A percentile compares a stretch with the other conserved stretches of the same genome.
Conservation (phyloP, 805 yeast species). For the Saccharomyces jurei region DNA sequence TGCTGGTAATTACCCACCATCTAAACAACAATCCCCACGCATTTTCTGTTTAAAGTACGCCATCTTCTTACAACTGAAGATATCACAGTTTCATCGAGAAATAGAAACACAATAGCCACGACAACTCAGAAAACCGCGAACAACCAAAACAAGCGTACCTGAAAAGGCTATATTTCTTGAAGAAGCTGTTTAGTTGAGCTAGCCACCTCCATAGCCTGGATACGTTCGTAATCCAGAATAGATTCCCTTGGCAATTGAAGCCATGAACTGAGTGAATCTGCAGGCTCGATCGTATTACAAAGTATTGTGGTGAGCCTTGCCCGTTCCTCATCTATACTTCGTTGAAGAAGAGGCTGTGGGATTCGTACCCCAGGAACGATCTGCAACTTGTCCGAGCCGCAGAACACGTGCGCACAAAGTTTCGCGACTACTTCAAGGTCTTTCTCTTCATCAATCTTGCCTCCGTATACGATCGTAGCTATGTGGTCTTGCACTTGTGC, state of each 20-base stretch:
- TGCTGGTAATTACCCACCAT: not conserved
- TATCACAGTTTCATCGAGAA: not conserved
- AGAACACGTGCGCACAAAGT: conserved; percentile 7
- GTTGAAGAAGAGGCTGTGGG: conserved; percentile 1
- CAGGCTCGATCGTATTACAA: conserved; percentile 5
- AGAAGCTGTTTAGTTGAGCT: not conserved
- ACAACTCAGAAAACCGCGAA: not conserved
- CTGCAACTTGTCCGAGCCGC: conserved; percentile 1
- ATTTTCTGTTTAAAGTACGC: not conserved
- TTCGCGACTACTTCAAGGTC: conserved; percentile 32
- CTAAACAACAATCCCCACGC: not conserved
- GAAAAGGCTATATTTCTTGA: not conserved
- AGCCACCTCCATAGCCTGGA: conserved; percentile 4
- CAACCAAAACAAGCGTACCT: not conserved
- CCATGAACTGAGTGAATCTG: conserved; percentile 8
- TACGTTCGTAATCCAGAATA: conserved; percentile 2
- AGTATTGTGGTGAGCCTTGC: conserved; percentile 1
- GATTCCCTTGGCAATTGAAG: conserved; percentile 6
- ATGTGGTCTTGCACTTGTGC: conserved; percentile 3
- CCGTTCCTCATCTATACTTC: not conserved
- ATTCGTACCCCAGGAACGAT: conserved; percentile 8
- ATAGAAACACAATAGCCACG: not conserved
- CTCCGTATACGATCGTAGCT: conserved; percentile 28
- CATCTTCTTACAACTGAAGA: not conserved
- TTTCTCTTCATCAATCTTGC: conserved; percentile 40